Conservation (phyloP, 2,329 filamentous ascomycete species). For the Claviceps monticola region DNA sequence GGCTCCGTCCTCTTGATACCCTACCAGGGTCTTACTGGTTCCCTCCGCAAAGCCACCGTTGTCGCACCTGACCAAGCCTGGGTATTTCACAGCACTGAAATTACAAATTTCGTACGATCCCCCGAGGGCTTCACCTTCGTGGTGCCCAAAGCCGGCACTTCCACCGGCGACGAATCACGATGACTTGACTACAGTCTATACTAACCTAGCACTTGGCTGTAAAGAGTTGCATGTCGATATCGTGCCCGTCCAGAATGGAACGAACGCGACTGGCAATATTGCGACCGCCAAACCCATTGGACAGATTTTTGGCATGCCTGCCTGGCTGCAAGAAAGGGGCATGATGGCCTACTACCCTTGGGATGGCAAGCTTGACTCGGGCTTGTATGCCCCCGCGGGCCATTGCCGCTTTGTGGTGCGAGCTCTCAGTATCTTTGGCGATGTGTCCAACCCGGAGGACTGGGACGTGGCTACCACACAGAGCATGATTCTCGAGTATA, state of each 20-base stretch:
- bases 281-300: slow-evolving; percentile 28
- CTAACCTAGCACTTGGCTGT: slow-evolving; percentile 30
- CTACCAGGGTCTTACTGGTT: slow-evolving; percentile 25
- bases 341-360: slow-evolving; percentile 14
- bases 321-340: slow-evolving; percentile 11
- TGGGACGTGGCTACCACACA: slow-evolving; percentile 31
- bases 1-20: slow-evolving; percentile 23
- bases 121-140: slow-evolving; percentile 22
- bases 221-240: slow-evolving; percentile 28
- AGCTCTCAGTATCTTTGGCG: slow-evolving; percentile 35
- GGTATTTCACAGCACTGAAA: slow-evolving; percentile 17
- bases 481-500: slow-evolving; percentile 29
- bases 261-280: slow-evolving; percentile 13
- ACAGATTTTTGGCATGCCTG: slow-evolving; percentile 25
- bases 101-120: slow-evolving; percentile 7
- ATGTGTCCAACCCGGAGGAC: slow-evolving; percentile 25
- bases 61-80: slow-evolving; percentile 10
- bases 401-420: slow-evolving; percentile 32
- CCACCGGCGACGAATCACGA: slow-evolving; percentile 13
- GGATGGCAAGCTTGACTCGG: slow-evolving; percentile 30
- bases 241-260: slow-evolving; percentile 16
- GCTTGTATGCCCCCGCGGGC: slow-evolving; percentile 30
- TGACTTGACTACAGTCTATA: too few relatives aligned
- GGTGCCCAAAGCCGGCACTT: slow-evolving; percentile 24
- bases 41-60: slow-evolving; percentile 15